phyloP scores from a whole-genome alignment of 2,329 filamentous ascomycete species.

The Penicillium sp. region DNA sequence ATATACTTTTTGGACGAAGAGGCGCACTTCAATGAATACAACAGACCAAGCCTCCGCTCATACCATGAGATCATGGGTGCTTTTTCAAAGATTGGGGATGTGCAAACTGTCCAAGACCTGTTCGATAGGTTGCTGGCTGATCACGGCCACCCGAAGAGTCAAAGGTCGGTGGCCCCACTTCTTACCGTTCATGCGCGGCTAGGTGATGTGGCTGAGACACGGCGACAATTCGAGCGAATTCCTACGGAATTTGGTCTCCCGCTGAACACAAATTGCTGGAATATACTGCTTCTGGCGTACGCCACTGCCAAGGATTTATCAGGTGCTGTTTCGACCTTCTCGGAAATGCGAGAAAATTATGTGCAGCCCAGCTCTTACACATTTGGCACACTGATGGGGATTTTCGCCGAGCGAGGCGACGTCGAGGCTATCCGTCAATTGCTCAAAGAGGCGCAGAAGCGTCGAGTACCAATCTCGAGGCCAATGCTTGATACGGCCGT shows the following conservation, averaged over 20 bases:
- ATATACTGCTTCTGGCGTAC: conserved; percentile 65
- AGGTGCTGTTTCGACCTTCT: conserved; percentile 57
- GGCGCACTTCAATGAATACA: conserved; percentile 21
- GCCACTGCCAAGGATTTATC: conserved; percentile 57
- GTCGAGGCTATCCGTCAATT: conserved; percentile 59
- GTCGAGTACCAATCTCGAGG: conserved; percentile 44
- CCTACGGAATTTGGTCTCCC: conserved; percentile 45
- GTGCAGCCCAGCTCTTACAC: conserved; percentile 54
- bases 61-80: conserved; percentile 34
- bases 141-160: conserved; percentile 29
- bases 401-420: conserved; percentile 64
- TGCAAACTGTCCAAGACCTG: conserved; percentile 36
- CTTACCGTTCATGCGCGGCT: conserved; percentile 63
- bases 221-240: conserved; percentile 57
- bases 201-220: conserved; percentile 54
- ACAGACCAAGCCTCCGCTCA: conserved; percentile 23
- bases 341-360: conserved; percentile 46
- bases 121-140: conserved; percentile 38
- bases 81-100: conserved; percentile 43
- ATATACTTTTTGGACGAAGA: conserved; percentile 38
- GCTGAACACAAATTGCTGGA: conserved; percentile 60
- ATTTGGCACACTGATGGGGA: conserved; percentile 64
- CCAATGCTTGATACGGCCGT: conserved; percentile 59
- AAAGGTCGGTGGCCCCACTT: conserved; percentile 44
- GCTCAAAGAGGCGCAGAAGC: conserved; percentile 53